phyloP scores from a whole-genome alignment of 2,329 filamentous ascomycete genomes.

The Juglanconis juglandina region DNA sequence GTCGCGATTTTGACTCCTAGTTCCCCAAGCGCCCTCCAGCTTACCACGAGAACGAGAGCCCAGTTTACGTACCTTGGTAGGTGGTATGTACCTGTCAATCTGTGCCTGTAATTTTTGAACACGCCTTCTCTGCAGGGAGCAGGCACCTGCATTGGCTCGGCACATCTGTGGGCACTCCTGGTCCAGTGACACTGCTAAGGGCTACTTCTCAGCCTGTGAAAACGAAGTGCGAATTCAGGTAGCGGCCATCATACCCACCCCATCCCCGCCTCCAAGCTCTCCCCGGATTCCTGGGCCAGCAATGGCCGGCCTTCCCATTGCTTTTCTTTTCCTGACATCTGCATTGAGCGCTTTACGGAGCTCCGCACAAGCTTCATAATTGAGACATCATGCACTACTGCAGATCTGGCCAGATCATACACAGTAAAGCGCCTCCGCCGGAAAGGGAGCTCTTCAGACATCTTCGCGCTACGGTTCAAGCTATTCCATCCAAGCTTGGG shows the following conservation, averaged over 20 bases:
- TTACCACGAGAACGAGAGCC: too few species aligned
- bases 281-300: background rate
- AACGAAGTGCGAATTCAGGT: too few species aligned
- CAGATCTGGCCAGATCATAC: too few species aligned
- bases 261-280: background rate
- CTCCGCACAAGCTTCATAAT: background rate
- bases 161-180: background rate
- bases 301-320: background rate
- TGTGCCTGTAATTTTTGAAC: conserved; percentile 12
- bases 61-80: too few species aligned
- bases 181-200: background rate
- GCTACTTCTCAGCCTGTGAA: background rate
- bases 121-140: conserved; percentile 6
- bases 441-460: background rate
- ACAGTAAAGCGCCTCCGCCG: too few species aligned
- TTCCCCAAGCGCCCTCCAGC: too few species aligned
- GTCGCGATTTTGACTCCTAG: background rate
- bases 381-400: background rate
- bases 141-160: conserved; percentile 11
- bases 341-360: background rate
- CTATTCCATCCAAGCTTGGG: background rate
- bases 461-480: background rate
- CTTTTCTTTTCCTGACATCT: background rate
- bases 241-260: too few species aligned
- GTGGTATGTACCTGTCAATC: background rate